A percentile compares a stretch with the other conserved stretches of the same genome.
These are phyloP conservation scores for Fraxinus latifolia DNA, from an alignment of 305 asterid genomes.

Conservation along the genomic window DNA sequence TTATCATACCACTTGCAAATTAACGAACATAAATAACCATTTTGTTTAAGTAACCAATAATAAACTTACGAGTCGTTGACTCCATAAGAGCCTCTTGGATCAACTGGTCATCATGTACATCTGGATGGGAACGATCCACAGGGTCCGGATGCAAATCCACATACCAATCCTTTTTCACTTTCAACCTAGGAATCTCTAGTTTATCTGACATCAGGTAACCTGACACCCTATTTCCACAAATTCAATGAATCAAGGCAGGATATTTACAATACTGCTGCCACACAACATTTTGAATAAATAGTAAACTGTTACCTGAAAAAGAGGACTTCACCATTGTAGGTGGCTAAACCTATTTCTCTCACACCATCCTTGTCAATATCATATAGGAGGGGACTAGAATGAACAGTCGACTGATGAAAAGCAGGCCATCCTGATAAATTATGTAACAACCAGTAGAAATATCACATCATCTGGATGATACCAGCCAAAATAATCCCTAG, in stretches of 20 bases:
- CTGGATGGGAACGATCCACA: constrained; percentile 87
- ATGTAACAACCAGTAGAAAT: constrained; percentile 16
- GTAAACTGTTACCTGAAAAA: constrained; percentile 72
- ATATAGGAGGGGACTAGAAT: constrained; percentile 86
- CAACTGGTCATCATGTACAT: constrained; percentile 78
- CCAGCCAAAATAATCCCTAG: not conserved
- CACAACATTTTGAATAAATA: constrained; percentile 12
- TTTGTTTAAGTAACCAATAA: constrained; percentile 8
- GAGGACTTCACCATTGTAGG: constrained; percentile 93
- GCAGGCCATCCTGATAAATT: constrained; percentile 90
- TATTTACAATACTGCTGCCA: not conserved
- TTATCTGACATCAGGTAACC: constrained; percentile 94
- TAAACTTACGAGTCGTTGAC: constrained; percentile 50
- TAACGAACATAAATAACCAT: not conserved
- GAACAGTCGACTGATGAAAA: constrained; percentile 96
- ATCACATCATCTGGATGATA: constrained; percentile 5
- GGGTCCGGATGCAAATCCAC: constrained; percentile 86
- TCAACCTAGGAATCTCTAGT: constrained; percentile 82
- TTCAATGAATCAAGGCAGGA: constrained; percentile 20
- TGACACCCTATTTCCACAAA: constrained; percentile 57
- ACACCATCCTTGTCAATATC: constrained; percentile 98
- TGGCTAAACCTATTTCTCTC: constrained; percentile 90
- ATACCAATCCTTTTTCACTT: constrained; percentile 88
- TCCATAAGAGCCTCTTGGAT: constrained; percentile 56
- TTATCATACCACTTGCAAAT: not conserved